A percentile compares a stretch with the other conserved stretches of the same genome.
phyloP scores from a whole-genome alignment of 495 filamentous ascomycete genomes.

The Podospora tetraspora region DNA sequence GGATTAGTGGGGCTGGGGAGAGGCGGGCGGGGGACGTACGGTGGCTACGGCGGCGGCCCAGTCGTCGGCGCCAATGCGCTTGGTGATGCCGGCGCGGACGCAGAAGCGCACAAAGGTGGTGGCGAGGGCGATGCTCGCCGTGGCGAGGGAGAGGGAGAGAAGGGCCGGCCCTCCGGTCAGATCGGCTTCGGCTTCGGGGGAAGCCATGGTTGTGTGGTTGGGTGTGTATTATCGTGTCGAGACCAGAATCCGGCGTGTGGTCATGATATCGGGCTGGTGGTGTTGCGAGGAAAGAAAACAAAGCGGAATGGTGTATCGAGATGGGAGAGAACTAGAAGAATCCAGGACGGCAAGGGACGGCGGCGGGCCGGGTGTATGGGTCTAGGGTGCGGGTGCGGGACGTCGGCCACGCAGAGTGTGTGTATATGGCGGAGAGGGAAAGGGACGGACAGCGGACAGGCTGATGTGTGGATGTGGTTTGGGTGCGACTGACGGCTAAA shows the following conservation, averaged over 20 bases:
- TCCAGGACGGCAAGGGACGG: background rate
- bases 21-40: slow-evolving; percentile 14
- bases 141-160: slow-evolving; percentile 35
- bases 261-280: slow-evolving; percentile 14
- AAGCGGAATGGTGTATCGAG: background rate
- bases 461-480: slow-evolving; percentile 7
- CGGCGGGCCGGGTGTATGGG: background rate
- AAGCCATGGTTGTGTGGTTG: slow-evolving; percentile 19
- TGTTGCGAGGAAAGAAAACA: slow-evolving; percentile 7
- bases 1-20: background rate
- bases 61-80: slow-evolving; percentile 29
- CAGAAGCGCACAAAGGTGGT: slow-evolving; percentile 34
- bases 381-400: background rate
- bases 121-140: slow-evolving; percentile 28
- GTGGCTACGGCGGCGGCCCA: slow-evolving; percentile 28
- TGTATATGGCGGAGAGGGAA: slow-evolving; percentile 1
- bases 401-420: slow-evolving; percentile 5
- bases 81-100: slow-evolving; percentile 24
- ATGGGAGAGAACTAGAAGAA: slow-evolving; percentile 8
- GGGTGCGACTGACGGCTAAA: slow-evolving; percentile 19
- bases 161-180: slow-evolving; percentile 35
- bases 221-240: background rate
- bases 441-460: background rate
- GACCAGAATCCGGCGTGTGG: slow-evolving; percentile 3
- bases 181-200: slow-evolving; percentile 17